phyloP scores from a whole-genome alignment of 305 asterid genomes.

The Ajuga reptans region DNA sequence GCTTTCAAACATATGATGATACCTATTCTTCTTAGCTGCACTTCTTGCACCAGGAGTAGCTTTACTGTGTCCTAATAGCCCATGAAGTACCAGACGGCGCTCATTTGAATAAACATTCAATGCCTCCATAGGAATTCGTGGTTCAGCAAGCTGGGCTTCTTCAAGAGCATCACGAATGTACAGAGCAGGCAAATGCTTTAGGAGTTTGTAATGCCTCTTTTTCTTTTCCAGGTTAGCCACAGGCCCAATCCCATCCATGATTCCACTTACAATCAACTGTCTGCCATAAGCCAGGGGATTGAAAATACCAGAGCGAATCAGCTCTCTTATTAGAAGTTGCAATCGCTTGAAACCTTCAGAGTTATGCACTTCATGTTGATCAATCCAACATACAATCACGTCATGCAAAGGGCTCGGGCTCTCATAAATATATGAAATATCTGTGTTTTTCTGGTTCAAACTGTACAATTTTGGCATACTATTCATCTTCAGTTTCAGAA shows the following conservation, averaged over 20 bases:
- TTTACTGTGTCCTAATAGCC: conserved; percentile 43
- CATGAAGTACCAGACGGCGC: conserved; percentile 68
- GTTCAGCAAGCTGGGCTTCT: conserved; percentile 58
- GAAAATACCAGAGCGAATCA: conserved; percentile 69
- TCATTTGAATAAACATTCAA: conserved; percentile 67
- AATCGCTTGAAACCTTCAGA: conserved; percentile 70
- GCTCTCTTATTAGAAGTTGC: conserved; percentile 72
- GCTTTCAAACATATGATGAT: conserved; percentile 27
- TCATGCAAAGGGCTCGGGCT: conserved; percentile 92
- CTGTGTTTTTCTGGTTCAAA: conserved; percentile 34
- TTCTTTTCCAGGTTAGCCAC: conserved; percentile 48
- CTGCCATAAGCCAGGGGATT: conserved; percentile 87
- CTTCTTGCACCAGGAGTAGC: conserved; percentile 25
- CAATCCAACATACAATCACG: conserved; percentile 88
- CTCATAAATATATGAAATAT: conserved; percentile 44
- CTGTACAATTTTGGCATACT: conserved; percentile 37
- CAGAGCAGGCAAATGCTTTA: conserved; percentile 79
- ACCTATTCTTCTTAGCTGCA: conserved; percentile 43
- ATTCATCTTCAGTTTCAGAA: conserved; percentile 69
- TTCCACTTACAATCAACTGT: conserved; percentile 90
- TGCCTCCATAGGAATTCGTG: conserved; percentile 46
- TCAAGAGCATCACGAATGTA: conserved; percentile 55
- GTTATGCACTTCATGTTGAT: conserved; percentile 89
- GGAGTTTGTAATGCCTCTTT: conserved; percentile 75
- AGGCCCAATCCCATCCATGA: conserved; percentile 67